These are phyloP conservation scores for Henckelia pumila DNA, from an alignment of 257 asterid genomes.

Conservation along the genomic window DNA sequence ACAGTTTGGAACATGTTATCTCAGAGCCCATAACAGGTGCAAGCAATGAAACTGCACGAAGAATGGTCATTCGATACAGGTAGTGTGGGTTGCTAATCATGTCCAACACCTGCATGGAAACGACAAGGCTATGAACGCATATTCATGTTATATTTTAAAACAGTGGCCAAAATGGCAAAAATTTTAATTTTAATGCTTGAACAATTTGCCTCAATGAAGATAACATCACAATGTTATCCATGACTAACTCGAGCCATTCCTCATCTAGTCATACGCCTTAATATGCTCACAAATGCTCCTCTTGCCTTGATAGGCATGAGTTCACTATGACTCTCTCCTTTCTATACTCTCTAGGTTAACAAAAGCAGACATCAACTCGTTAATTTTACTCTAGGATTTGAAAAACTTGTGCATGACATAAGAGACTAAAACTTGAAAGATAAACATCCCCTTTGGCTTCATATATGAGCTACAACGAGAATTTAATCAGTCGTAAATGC, in stretches of 20 bases:
- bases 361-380: neutral
- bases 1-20: conserved; percentile 77
- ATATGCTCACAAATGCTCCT: neutral
- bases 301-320: neutral
- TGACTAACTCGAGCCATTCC: neutral
- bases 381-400: conserved; percentile 3
- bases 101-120: conserved; percentile 65
- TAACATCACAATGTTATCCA: no score
- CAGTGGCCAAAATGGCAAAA: neutral
- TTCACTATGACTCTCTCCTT: neutral
- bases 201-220: no score
- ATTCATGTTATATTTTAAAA: neutral
- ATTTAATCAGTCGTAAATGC: neutral
- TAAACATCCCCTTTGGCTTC: neutral
- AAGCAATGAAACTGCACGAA: conserved; percentile 74
- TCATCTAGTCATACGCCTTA: neutral
- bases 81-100: conserved; percentile 79
- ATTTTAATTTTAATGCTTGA: no score
- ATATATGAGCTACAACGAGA: neutral
- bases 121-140: neutral
- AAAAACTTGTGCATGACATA: neutral
- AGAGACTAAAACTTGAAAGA: conserved; percentile 4
- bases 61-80: conserved; percentile 81
- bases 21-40: conserved; percentile 97
- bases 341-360: neutral